These are phyloP conservation scores for Lipomyces sp. DNA, from an alignment of 805 yeast species.

Conservation along the genomic window DNA sequence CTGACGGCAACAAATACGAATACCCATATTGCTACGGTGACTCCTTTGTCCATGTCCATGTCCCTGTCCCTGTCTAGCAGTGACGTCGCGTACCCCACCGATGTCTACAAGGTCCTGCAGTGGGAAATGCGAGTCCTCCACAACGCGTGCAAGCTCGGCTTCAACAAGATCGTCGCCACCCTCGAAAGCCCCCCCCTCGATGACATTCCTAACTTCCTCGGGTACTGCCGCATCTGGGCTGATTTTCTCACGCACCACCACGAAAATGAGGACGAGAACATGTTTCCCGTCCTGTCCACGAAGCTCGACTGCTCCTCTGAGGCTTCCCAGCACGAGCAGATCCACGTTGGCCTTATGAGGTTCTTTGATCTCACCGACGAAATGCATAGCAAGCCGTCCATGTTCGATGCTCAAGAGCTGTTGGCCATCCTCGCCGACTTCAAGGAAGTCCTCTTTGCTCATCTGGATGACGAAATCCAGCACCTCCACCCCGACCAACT, in stretches of 20 bases:
- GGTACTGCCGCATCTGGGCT: constrained; percentile 12
- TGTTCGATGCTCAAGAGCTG: constrained; percentile 5
- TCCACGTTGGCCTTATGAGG: neutral
- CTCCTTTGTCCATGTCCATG: too few species aligned
- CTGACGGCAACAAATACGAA: too few species aligned
- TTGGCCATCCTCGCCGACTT: neutral
- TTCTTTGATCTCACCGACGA: neutral
- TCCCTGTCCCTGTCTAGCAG: too few species aligned
- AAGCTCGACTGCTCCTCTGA: constrained; percentile 10
- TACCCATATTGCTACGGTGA: too few species aligned
- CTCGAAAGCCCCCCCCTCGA: constrained; percentile 5
- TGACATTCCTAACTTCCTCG: constrained; percentile 14
- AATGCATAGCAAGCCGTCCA: constrained; percentile 3
- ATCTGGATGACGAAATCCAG: constrained; percentile 11
- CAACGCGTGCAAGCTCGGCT: constrained; percentile 8
- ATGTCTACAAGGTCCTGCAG: constrained; percentile 2
- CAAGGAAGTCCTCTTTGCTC: constrained; percentile 8
- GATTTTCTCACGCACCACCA: constrained; percentile 9
- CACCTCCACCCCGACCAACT: constrained; percentile 10
- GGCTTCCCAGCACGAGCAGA: constrained; percentile 6
- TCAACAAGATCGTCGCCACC: constrained; percentile 3
- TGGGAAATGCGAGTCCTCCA: constrained; percentile 15
- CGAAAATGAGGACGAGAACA: constrained; percentile 10
- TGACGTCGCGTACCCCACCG: too few species aligned
- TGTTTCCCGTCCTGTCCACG: constrained; percentile 8